Evolutionary conservation across 495 filamentous ascomycete species (phyloP), one percentile per base, ranked within the genome.

Genomic region (Penicillium turbatum): DNA sequence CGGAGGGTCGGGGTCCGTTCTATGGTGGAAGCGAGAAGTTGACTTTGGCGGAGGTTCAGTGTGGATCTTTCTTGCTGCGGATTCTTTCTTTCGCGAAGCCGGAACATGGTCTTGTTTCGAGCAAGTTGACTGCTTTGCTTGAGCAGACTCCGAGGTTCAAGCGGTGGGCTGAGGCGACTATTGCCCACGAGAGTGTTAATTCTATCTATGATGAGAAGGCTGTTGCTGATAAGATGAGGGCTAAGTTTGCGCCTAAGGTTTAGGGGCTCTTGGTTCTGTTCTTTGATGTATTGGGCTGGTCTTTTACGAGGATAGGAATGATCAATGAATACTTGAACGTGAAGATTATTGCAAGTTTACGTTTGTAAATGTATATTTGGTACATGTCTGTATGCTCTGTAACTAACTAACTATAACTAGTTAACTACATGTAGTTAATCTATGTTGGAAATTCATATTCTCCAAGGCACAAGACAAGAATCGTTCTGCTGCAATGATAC

Each of bases 11-110:
- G 6, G 77, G 63, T 0, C 90, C 89, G 0, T 95, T 86, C 73
- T 96, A 93, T 71, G 86, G 84, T n/a, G 90, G 90, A 0, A 86
- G 82, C 49, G 74, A 84, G 45, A 84, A 80, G 62, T 59, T 92
- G 31, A 92, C 89, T 2, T 70, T 90, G 27, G 90, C 82, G 12
- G 90, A 95, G 82, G 81, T 85, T 31, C 74, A 84, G 38, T 82
- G 81, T 0, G 88, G 83, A 0, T 85, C 86, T 0, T 89, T 90
- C 67, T 60, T 87, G 13, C 40, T 91, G 12, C 78, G 87, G 11
- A 57, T 85, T 15, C 68, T 82, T 37, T 58, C 66, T 6, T 73
- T 82, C 41, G 57, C 71, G 0, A 80, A 80, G 61, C 65, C 76
- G 10, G 75, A 75, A 5, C 51, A 76, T 50, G 74, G 72, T 0